Evolutionary conservation across 2,329 filamentous ascomycete species (phyloP), one percentile per base, ranked within the genome.

Genomic region (Malbranchea zuffiana): DNA sequence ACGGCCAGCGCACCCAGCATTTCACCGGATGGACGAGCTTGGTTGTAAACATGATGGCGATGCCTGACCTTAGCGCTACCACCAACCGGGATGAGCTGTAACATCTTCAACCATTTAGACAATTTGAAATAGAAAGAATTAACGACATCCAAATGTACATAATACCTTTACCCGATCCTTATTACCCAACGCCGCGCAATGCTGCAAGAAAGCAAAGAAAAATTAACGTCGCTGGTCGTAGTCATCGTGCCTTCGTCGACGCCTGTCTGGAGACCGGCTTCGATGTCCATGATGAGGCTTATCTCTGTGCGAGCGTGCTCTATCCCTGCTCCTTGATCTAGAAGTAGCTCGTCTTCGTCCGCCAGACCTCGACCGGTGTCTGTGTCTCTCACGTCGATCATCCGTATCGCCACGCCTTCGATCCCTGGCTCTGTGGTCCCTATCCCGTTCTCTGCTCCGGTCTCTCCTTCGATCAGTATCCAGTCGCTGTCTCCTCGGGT

Each of bases 11-110:
- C 27, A 96, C 87, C 4, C 86, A 95, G 68, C 88, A 96, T 61
- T 98, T 98, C 57, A 95, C 90, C 0, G 90, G 90, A 34, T 98
- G 90, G 90, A 98, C 90, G n/a, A 94, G 85, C 57, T 67, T 96
- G 61, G 83, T 96, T 32, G 87, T 96, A 30, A 95, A 94, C 68
- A 84, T 98, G 48, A 94, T 96, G 86, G 76, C 77, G 31, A 88
- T 98, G 84, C 82, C 85, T 5, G 80, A 92, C 49, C 53, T 84
- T 27, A 48, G 49, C 25, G 45, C 47, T 17, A 34, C 36, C 23
- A 49, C 49, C 27, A 49, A 40, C 7, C 66, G 68, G 46, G 68
- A 72, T 50, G 69, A 72, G 54, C 49, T 72, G 52, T 72, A 58
- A 47, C 42, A 8, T 33, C 6, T 30, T 37, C 29, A 18, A 16